These are phyloP conservation scores for Ophiocytium majus DNA, from an alignment of 352 stramenopile genomes.

Conservation along the genomic window DNA sequence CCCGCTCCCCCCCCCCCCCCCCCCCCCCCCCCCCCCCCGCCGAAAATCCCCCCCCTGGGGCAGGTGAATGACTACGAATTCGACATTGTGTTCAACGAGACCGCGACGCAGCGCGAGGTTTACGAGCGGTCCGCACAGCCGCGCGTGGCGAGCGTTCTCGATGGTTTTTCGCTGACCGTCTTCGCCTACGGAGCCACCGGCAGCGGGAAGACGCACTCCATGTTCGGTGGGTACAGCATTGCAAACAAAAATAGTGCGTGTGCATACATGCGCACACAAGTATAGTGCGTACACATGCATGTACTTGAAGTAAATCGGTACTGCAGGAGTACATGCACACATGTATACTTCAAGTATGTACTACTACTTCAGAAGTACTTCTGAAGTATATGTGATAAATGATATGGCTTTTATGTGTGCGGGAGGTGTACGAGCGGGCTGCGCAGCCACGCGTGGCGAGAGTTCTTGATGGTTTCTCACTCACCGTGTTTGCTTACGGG, in stretches of 20 bases:
- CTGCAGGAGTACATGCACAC: too few relatives aligned
- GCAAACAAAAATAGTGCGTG: too few relatives aligned
- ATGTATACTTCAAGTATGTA: too few relatives aligned
- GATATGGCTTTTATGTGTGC: too few relatives aligned
- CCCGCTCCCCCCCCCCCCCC: too few relatives aligned
- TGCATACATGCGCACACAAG: too few relatives aligned
- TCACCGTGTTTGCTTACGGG: slow-evolving; percentile 55
- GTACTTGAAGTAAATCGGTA: too few relatives aligned
- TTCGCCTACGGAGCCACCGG: slow-evolving; percentile 59
- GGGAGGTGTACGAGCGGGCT: slow-evolving; percentile 56
- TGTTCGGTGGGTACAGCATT: slow-evolving; percentile 57
- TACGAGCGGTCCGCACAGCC: slow-evolving; percentile 40
- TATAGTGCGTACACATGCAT: too few relatives aligned
- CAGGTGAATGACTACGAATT: slow-evolving; percentile 49
- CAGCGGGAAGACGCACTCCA: slow-evolving; percentile 59
- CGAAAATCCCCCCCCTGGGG: too few relatives aligned
- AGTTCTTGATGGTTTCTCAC: not conserved
- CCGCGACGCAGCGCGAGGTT: slow-evolving; percentile 55
- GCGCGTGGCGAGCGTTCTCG: not conserved
- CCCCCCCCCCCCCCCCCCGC: too few relatives aligned
- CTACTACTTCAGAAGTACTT: too few relatives aligned
- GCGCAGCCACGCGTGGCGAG: not conserved
- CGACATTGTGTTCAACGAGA: slow-evolving; percentile 59
- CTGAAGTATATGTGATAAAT: too few relatives aligned
- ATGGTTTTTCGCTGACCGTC: not conserved